phyloP scores from a whole-genome alignment of 345 rosid genomes.

The Combretum micranthum region DNA sequence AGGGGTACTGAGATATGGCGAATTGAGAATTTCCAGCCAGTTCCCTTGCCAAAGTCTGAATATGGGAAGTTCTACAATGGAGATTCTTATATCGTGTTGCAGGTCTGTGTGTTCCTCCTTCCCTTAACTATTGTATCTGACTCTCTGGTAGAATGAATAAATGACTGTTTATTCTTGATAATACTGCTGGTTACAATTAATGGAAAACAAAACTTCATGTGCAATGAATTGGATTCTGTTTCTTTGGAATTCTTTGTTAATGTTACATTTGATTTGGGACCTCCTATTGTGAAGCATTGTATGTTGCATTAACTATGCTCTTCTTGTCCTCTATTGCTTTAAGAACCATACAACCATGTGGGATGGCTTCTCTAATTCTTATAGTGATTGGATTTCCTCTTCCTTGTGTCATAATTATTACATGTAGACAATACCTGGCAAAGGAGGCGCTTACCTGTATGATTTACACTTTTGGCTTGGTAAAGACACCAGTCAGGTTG shows the following conservation, averaged over 20 bases:
- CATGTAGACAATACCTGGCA: slow-evolving; percentile 69
- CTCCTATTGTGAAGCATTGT: no score
- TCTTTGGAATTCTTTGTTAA: no score
- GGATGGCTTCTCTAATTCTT: no score
- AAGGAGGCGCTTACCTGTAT: slow-evolving; percentile 73
- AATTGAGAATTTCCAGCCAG: slow-evolving; percentile 91
- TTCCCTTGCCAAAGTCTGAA: slow-evolving; percentile 73
- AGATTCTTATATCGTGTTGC: slow-evolving; percentile 86
- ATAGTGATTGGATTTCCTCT: neutral
- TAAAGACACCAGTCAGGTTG: slow-evolving; percentile 93
- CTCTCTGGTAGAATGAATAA: no score
- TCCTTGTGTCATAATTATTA: neutral
- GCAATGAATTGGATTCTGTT: no score
- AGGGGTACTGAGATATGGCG: slow-evolving; percentile 99
- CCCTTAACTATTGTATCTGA: neutral
- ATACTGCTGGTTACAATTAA: no score
- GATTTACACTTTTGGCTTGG: slow-evolving; percentile 99
- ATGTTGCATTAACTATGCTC: no score
- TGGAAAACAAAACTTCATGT: no score
- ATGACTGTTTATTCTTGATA: no score
- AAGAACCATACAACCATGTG: no score
- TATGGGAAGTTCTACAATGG: slow-evolving; percentile 97
- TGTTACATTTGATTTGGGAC: no score
- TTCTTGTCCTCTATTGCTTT: no score
- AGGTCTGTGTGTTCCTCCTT: slow-evolving; percentile 33